These are phyloP conservation scores for Cornus florida DNA, from an alignment of 148 eudicot genomes.

Conservation along the genomic window DNA sequence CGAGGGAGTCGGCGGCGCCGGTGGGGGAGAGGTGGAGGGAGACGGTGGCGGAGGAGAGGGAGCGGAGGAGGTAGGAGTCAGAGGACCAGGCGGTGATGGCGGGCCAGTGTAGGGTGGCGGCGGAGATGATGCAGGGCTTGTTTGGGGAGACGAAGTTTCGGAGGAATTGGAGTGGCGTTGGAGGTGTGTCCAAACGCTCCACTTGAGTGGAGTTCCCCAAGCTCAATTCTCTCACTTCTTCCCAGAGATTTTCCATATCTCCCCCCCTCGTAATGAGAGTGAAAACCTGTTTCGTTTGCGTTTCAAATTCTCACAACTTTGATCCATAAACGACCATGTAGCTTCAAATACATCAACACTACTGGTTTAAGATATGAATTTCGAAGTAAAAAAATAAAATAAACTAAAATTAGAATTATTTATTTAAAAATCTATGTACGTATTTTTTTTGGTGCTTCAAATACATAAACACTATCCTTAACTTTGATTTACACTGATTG, in stretches of 20 bases:
- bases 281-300: too few species aligned
- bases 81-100: conserved; percentile 79
- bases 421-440: too few species aligned
- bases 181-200: conserved; percentile 63
- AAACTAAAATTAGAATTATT: too few species aligned
- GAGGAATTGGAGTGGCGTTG: conserved; percentile 75
- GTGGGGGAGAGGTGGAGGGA: conserved; percentile 92
- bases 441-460: too few species aligned
- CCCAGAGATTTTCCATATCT: conserved; percentile 59
- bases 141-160: conserved; percentile 73
- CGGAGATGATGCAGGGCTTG: conserved; percentile 88
- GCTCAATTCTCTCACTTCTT: conserved; percentile 76
- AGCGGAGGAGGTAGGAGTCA: conserved; percentile 46
- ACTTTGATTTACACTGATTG: too few species aligned
- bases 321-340: too few species aligned
- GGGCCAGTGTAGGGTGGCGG: conserved; percentile 77
- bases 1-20: conserved; percentile 80
- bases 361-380: too few species aligned
- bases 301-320: too few species aligned
- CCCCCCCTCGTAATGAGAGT: too few species aligned
- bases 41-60: conserved; percentile 55
- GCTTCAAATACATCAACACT: too few species aligned
- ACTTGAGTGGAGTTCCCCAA: conserved; percentile 58
- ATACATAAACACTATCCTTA: too few species aligned
- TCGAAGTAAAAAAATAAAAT: too few species aligned